Conservation (phyloP, 306 rosid genomes). For the Chamaecrista fasciculata region DNA sequence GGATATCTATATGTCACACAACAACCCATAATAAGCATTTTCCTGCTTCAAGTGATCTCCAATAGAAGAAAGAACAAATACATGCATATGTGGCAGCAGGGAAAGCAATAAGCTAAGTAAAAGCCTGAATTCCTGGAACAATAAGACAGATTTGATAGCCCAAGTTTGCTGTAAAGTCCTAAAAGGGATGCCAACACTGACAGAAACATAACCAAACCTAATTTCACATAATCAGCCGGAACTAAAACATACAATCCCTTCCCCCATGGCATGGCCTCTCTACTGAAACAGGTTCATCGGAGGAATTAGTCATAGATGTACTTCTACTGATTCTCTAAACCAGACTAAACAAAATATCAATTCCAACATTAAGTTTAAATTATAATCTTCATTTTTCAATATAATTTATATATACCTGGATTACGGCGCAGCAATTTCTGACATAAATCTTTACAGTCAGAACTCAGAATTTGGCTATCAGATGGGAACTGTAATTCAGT, state of each 20-base stretch:
- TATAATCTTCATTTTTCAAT: constrained; percentile 12
- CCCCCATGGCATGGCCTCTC: not conserved
- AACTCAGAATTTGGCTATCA: constrained; percentile 61
- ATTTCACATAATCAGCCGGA: constrained; percentile 20
- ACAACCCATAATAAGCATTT: constrained; percentile 29
- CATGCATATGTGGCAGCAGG: not conserved
- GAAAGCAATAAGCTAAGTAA: constrained; percentile 24
- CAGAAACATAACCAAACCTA: constrained; percentile 24
- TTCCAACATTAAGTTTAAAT: constrained; percentile 15
- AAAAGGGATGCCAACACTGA: constrained; percentile 13
- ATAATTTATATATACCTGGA: constrained; percentile 67
- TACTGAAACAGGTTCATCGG: constrained; percentile 9
- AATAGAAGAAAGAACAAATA: constrained; percentile 25
- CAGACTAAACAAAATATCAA: not conserved
- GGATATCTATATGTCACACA: constrained; percentile 18
- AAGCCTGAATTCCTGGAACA: constrained; percentile 34
- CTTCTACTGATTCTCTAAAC: constrained; percentile 2
- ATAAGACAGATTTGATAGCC: constrained; percentile 30
- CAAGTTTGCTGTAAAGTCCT: constrained; percentile 7
- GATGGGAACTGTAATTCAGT: constrained; percentile 76
- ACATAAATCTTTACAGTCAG: constrained; percentile 89
- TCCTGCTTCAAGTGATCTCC: constrained; percentile 28
- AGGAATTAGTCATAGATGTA: constrained; percentile 17
- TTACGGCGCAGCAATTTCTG: constrained; percentile 86
- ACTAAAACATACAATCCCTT: constrained; percentile 21